Base-by-base conservation (phyloP, 768 basidiomycete genomes). In the Amanita inopinata region DNA sequence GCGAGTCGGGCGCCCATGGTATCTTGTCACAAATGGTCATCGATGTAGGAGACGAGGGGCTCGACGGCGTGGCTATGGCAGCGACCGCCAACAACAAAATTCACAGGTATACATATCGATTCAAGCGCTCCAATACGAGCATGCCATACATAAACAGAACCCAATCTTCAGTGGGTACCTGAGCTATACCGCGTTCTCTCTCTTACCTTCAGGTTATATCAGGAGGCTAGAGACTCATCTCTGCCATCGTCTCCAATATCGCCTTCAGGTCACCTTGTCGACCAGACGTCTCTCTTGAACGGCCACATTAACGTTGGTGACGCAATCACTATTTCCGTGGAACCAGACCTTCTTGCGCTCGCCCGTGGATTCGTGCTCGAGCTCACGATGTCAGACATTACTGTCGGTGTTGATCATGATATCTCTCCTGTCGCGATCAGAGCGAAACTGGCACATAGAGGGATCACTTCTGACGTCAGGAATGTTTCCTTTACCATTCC, bases 251-350 rank as follows among this genome's bases (percentile, higher is more conserved):
- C 50, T 9, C 24, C 1, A 18, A 23, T 18, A n/a, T n/a, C n/a
- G n/a, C n/a, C n/a, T n/a, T n/a, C n/a, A n/a, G n/a, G n/a, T n/a
- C n/a, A n/a, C n/a, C n/a, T n/a, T n/a, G n/a, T n/a, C n/a, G 15
- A 27, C 25, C 23, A 38, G 11, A 10, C 12, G 17, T 38, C 38
- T 17, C 38, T 45, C 5, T 20, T 94, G 39, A 86, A 76, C 45
- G 91, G 91, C 0, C 79, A 86, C 51, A 77, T 99, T 56, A 72
- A 69, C 44, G 57, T 65, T 12, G 85, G 88, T 4, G 96, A 99
- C 50, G 78, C 91, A 0, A 69, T 99, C 51, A 83, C 82, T 0
- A 62, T 99, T 24, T 94, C 92, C 0, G 78, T 92, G 40, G 89
- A 89, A 47, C 91, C 92, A 1, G 69, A 81, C 49, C 63, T 97